These are phyloP conservation scores for Talaromyces albobiverticillius DNA, from an alignment of 2,329 filamentous ascomycete genomes.

Conservation along the genomic window DNA sequence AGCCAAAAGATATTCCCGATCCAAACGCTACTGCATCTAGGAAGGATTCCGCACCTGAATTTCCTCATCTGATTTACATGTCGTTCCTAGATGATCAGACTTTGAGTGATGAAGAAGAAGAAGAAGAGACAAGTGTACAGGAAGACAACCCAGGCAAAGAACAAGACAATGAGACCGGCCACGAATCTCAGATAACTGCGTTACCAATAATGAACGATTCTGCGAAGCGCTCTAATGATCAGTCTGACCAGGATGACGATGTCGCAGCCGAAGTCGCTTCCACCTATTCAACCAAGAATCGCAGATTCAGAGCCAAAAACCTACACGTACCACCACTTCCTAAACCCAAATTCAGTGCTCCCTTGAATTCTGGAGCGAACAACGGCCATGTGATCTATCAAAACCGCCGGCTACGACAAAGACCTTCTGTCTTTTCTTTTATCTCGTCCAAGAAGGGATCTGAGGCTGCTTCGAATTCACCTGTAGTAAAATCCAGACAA, in stretches of 20 bases:
- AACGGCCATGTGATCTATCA: conserved; percentile 7
- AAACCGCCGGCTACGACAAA: conserved; percentile 8
- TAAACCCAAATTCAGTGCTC: neutral
- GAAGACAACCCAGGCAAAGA: neutral
- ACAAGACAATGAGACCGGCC: conserved; percentile 11
- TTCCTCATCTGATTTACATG: conserved; percentile 25
- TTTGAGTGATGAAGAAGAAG: conserved; percentile 15
- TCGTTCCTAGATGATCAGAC: conserved; percentile 14
- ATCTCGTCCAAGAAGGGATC: conserved; percentile 11
- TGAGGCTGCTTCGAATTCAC: neutral
- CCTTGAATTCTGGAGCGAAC: neutral
- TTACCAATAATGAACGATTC: conserved; percentile 23
- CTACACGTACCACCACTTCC: conserved; percentile 4
- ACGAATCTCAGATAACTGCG: conserved; percentile 26
- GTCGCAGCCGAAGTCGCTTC: conserved; percentile 13
- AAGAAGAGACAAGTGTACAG: conserved; percentile 13
- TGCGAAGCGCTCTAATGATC: neutral
- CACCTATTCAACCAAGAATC: conserved; percentile 9
- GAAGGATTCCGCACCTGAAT: conserved; percentile 23
- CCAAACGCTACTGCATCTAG: neutral
- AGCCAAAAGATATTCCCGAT: conserved; percentile 22
- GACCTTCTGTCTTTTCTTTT: conserved; percentile 12
- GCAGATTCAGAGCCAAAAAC: conserved; percentile 8
- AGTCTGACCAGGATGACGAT: neutral
- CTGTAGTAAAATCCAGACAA: conserved; percentile 1